Percentiles rank a stretch among this genome's conserved stretches.
Evolutionary conservation across 2,329 filamentous ascomycete species (phyloP).

Genomic region (Aureobasidium leucospermi): DNA sequence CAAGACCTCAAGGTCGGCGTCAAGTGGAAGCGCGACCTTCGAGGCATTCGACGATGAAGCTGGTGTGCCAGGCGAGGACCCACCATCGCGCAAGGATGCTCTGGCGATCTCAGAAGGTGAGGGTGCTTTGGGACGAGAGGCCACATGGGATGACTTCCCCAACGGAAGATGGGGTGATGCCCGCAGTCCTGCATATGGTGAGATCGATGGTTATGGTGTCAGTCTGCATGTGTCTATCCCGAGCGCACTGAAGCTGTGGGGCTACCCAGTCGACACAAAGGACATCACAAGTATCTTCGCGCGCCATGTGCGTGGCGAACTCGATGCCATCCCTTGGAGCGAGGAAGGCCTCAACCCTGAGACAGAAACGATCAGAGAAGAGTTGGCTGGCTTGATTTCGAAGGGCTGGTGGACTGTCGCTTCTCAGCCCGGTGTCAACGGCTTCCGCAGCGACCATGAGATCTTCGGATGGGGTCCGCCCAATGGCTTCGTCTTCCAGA

Average conservation of each 20-base stretch:
- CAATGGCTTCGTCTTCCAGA: constrained; percentile 94
- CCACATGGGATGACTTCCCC: constrained; percentile 97
- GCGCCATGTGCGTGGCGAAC: constrained; percentile 69
- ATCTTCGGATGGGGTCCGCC: constrained; percentile 91
- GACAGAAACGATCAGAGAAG: constrained; percentile 69
- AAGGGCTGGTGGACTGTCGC: constrained; percentile 94
- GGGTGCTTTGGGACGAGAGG: constrained; percentile 80
- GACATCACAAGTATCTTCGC: constrained; percentile 79
- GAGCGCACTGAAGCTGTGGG: constrained; percentile 80
- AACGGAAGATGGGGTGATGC: constrained; percentile 95
- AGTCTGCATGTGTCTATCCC: constrained; percentile 83
- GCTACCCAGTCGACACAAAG: constrained; percentile 57
- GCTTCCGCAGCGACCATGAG: constrained; percentile 64
- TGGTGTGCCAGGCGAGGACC: constrained; percentile 65
- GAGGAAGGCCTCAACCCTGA: constrained; percentile 82
- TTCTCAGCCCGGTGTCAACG: constrained; percentile 89
- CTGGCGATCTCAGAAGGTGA: constrained; percentile 92
- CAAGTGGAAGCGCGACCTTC: constrained; percentile 40
- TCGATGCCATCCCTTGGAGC: constrained; percentile 84
- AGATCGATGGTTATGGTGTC: constrained; percentile 98
- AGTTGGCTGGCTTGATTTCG: constrained; percentile 70
- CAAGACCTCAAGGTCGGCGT: constrained; percentile 46
- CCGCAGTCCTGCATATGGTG: constrained; percentile 85
- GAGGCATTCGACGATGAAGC: constrained; percentile 73
- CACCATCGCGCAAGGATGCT: constrained; percentile 59